A percentile compares a stretch with the other conserved stretches of the same genome.
These are phyloP conservation scores for Aspergillus phoenicis DNA, from an alignment of 2,329 filamentous ascomycete species.

Conservation along the genomic window DNA sequence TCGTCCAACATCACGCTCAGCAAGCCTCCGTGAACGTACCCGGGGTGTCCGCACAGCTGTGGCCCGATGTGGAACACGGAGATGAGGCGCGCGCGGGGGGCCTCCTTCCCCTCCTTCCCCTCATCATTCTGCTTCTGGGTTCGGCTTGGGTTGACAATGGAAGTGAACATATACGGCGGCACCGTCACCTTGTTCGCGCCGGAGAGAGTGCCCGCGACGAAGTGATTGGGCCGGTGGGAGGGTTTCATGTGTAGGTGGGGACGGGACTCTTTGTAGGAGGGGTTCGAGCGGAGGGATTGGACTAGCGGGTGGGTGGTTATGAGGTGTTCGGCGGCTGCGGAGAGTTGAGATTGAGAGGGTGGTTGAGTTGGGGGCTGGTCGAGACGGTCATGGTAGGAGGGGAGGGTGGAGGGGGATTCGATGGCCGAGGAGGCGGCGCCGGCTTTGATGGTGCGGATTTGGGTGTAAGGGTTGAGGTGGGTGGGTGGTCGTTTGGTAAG, in stretches of 20 bases:
- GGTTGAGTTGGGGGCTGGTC: constrained; percentile 9
- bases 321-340: constrained; percentile 20
- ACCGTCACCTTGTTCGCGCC: constrained; percentile 74
- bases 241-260: constrained; percentile 82
- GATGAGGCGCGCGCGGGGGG: constrained; percentile 4
- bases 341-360: constrained; percentile 46
- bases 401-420: constrained; percentile 7
- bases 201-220: constrained; percentile 76
- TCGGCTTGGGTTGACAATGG: constrained; percentile 2
- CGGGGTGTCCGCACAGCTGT: constrained; percentile 39
- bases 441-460: constrained; percentile 10
- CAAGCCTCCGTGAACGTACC: constrained; percentile 40
- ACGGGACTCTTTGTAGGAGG: constrained; percentile 70
- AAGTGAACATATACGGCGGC: constrained; percentile 62
- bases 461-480: background rate
- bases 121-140: background rate
- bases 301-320: constrained; percentile 65
- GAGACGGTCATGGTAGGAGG: background rate
- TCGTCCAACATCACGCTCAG: constrained; percentile 40
- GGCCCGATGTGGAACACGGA: constrained; percentile 38
- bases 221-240: constrained; percentile 67
- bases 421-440: background rate
- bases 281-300: constrained; percentile 63
- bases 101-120: background rate
- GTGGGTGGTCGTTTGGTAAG: constrained; percentile 12